Conservation (phyloP, 179 eudicot species). For the Nepenthes alata region DNA sequence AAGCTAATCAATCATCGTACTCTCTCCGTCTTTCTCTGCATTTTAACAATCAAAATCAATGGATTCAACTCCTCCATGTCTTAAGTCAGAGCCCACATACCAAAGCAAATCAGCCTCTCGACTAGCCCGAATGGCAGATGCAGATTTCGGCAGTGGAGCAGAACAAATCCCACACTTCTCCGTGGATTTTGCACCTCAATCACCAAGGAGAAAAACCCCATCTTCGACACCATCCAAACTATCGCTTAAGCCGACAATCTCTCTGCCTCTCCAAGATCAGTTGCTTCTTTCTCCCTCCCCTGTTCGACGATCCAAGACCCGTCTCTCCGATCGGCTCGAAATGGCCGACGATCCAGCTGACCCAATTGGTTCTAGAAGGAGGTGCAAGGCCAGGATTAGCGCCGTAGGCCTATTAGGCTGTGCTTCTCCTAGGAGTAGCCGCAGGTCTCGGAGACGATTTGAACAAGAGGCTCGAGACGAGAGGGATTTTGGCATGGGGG, state of each 20-base stretch:
- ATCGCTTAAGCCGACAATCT: constrained; percentile 25
- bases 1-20: neutral
- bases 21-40: constrained; percentile 1
- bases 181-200: constrained; percentile 42
- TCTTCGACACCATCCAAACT: constrained; percentile 31
- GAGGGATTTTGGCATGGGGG: constrained; percentile 33
- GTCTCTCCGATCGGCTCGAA: constrained; percentile 43
- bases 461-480: constrained; percentile 47
- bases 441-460: constrained; percentile 55
- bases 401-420: constrained; percentile 20
- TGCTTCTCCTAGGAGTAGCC: constrained; percentile 42
- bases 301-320: constrained; percentile 41
- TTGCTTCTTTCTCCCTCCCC: constrained; percentile 69
- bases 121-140: constrained; percentile 25
- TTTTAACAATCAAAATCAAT: constrained; percentile 18
- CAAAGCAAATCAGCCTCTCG: constrained; percentile 51
- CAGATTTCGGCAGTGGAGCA: constrained; percentile 16
- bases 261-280: constrained; percentile 49
- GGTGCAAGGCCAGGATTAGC: constrained; percentile 30
- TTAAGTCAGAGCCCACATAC: constrained; percentile 25
- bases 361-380: constrained; percentile 23
- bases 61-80: constrained; percentile 53
- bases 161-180: constrained; percentile 30
- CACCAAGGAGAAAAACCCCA: constrained; percentile 19
- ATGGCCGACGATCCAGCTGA: constrained; percentile 32